These are phyloP conservation scores for Dactylellina haptotyla DNA, from an alignment of 2,329 filamentous ascomycete genomes.

Conservation along the genomic window DNA sequence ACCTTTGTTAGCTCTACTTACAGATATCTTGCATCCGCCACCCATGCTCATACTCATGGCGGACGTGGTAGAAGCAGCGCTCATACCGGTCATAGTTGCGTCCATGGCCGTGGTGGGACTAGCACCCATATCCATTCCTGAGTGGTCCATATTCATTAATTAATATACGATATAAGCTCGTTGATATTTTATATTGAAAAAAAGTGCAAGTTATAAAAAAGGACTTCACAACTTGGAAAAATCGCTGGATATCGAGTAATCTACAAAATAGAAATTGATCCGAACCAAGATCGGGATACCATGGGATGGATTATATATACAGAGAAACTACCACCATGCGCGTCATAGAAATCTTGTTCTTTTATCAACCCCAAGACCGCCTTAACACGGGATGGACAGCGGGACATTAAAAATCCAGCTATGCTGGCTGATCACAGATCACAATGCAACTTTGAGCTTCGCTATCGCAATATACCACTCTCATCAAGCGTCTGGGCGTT, in stretches of 20 bases:
- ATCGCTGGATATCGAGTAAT: neutral
- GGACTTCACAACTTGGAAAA: neutral
- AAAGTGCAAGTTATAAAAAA: neutral
- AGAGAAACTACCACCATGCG: neutral
- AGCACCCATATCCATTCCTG: conserved; percentile 3
- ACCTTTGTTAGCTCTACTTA: conserved; percentile 15
- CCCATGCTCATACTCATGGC: conserved; percentile 46
- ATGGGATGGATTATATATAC: conserved; percentile 9
- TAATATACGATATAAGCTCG: neutral
- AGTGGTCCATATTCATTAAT: conserved; percentile 33
- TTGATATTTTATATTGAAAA: neutral
- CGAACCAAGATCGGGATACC: neutral
- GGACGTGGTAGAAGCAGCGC: conserved; percentile 19
- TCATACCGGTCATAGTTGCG: conserved; percentile 51
- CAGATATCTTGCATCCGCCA: conserved; percentile 52
- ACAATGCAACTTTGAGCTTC: too few relatives aligned
- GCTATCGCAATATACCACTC: neutral
- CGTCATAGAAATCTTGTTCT: neutral
- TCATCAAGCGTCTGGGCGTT: neutral
- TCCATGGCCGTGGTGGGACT: conserved; percentile 34
- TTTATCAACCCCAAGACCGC: neutral
- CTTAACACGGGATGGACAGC: too few relatives aligned
- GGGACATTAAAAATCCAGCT: too few relatives aligned
- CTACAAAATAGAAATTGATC: neutral
- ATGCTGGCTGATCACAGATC: too few relatives aligned